Conservation (phyloP, 2,329 filamentous ascomycete genomes). For the Colletotrichum tamarilloi region DNA sequence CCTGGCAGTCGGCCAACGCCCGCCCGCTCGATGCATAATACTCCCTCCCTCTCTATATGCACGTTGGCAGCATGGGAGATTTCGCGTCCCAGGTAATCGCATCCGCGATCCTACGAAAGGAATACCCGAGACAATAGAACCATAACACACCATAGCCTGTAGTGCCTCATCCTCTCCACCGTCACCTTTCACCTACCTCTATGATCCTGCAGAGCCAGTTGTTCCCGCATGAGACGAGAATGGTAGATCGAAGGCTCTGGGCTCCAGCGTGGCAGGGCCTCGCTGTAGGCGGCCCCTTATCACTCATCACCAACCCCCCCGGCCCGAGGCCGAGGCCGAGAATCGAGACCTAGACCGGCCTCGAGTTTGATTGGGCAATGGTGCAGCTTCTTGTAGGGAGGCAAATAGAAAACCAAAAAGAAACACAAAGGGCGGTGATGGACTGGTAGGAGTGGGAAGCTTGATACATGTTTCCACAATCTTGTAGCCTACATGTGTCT, state of each 20-base stretch:
- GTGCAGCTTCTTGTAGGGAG: background rate
- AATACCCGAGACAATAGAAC: background rate
- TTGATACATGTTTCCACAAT: background rate
- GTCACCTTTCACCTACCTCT: background rate
- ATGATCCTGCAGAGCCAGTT: constrained; percentile 16
- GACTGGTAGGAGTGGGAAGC: background rate
- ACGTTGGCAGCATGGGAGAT: background rate
- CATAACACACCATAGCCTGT: background rate
- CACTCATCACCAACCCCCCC: too few species aligned
- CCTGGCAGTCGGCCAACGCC: background rate
- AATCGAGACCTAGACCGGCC: background rate
- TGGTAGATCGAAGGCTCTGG: background rate
- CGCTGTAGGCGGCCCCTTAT: background rate
- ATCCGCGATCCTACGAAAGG: background rate
- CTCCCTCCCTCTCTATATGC: too few species aligned
- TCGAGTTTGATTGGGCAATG: background rate
- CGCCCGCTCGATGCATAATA: background rate
- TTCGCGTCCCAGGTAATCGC: background rate
- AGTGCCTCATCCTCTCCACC: background rate
- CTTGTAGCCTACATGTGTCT: background rate
- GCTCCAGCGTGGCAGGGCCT: too few species aligned
- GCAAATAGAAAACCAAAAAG: background rate
- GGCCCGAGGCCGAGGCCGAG: background rate
- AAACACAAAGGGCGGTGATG: too few species aligned
- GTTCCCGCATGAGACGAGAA: background rate